Conservation (phyloP, 257 asterid genomes). For the Ballota nigra region DNA sequence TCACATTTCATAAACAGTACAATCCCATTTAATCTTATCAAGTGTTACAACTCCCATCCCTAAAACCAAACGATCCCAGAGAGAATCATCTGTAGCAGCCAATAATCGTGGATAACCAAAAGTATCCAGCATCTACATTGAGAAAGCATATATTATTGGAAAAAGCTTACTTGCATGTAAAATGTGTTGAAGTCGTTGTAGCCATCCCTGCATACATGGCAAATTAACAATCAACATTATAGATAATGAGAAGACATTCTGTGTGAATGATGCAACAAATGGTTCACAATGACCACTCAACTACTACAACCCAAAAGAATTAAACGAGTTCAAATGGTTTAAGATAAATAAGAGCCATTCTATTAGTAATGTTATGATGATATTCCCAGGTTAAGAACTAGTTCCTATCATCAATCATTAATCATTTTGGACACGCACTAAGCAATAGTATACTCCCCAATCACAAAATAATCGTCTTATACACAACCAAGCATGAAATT, state of each 20-base stretch:
- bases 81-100: slow-evolving; percentile 15
- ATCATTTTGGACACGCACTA: neutral
- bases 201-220: slow-evolving; percentile 87
- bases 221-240: slow-evolving; percentile 32
- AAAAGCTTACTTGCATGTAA: slow-evolving; percentile 90
- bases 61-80: neutral
- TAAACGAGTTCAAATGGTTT: neutral
- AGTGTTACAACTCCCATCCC: neutral
- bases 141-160: slow-evolving; percentile 25
- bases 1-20: neutral
- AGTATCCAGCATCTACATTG: slow-evolving; percentile 16
- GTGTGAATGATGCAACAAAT: slow-evolving; percentile 21
- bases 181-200: slow-evolving; percentile 99
- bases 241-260: slow-evolving; percentile 2
- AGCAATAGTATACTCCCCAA: neutral
- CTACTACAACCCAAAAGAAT: slow-evolving; percentile 9
- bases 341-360: neutral
- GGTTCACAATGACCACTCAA: slow-evolving; percentile 10
- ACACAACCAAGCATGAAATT: neutral
- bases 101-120: slow-evolving; percentile 17
- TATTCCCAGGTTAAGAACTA: slow-evolving; percentile 3
- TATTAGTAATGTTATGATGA: neutral
- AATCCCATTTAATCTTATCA: neutral
- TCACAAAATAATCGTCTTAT: neutral
- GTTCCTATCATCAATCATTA: neutral